Base-by-base conservation (phyloP, 192 early-diverging fungal genomes). In the Rhizophagus sp. region DNA sequence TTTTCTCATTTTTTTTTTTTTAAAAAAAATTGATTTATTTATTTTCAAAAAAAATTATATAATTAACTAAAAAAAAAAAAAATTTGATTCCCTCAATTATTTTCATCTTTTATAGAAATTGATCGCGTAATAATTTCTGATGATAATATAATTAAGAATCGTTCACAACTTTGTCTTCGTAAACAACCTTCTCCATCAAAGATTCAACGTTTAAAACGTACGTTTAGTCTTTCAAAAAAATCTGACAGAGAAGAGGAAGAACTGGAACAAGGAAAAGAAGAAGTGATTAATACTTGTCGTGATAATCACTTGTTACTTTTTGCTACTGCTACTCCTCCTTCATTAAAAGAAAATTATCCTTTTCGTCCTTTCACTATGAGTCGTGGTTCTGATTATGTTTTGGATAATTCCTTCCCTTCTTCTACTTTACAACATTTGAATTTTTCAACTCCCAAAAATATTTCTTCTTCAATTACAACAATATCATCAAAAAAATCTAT, bases 1-100 rank as follows among this genome's bases (percentile, higher is more conserved):
- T 30, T 30, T 30, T 1, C 30, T 1, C 1, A 1, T 1, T 30
- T 30, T 30, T 30, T 30, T 30, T 30, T 30, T 30, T 30, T 30
- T 0, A 0, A n/a, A n/a, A n/a, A n/a, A n/a, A n/a, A n/a, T n/a
- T n/a, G 1, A 1, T 30, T 30, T 1, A 1, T 30, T 30, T 30
- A 30, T 30, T 30, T 30, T 30, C 30, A 30, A 30, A 30, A 49
- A 49, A 49, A 11, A 52, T 17, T 57, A 57, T 57, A 19, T 57
- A 57, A 44, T 57, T n/a, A 5, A 0, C 5, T 17, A 19, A 19
- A 19, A 2, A 5, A 57, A 30, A 30, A 30, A 30, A 30, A 30
- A 22, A 5, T 57, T 57, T 19, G 15, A 10, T 11, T 19, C 52
- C 50, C 50, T 57, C 52, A 50, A 15, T 57, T 57, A 57, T 57